These are phyloP conservation scores for Pyrus pyrifolia DNA, from an alignment of 306 rosid genomes.

Conservation along the genomic window DNA sequence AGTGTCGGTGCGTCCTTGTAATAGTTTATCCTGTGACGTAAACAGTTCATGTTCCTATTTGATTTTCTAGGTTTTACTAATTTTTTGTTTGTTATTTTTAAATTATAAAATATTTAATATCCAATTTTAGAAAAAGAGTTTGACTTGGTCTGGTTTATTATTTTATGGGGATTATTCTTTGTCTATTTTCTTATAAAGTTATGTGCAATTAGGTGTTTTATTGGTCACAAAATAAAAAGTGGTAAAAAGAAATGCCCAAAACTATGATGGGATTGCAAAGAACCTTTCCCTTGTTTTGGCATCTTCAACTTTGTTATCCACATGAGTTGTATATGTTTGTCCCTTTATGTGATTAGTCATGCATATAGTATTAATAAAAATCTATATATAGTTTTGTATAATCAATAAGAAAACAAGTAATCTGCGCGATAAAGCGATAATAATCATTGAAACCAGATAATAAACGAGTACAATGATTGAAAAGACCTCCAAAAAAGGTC, in stretches of 20 bases:
- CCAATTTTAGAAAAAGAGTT: background rate
- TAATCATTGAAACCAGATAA: too few species aligned
- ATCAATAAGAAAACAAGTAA: too few species aligned
- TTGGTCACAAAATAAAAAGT: background rate
- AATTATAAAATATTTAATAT: background rate
- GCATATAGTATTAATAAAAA: too few species aligned
- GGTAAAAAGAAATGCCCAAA: background rate
- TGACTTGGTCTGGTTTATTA: background rate
- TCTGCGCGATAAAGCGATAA: too few species aligned
- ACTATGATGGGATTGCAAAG: background rate
- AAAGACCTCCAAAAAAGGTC: too few species aligned
- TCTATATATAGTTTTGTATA: too few species aligned
- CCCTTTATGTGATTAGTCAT: background rate
- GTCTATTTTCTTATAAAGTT: background rate
- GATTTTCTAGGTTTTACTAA: background rate
- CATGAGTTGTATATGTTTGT: too few species aligned
- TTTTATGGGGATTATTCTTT: background rate
- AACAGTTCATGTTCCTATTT: background rate
- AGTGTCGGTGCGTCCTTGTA: slow-evolving; percentile 23
- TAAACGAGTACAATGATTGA: too few species aligned
- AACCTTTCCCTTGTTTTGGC: too few species aligned
- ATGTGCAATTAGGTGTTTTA: background rate
- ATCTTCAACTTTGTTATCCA: too few species aligned
- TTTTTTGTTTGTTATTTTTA: background rate
- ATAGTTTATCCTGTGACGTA: background rate